These are phyloP conservation scores for Annulohypoxylon bovei DNA, from an alignment of 495 filamentous ascomycete species.

Conservation along the genomic window DNA sequence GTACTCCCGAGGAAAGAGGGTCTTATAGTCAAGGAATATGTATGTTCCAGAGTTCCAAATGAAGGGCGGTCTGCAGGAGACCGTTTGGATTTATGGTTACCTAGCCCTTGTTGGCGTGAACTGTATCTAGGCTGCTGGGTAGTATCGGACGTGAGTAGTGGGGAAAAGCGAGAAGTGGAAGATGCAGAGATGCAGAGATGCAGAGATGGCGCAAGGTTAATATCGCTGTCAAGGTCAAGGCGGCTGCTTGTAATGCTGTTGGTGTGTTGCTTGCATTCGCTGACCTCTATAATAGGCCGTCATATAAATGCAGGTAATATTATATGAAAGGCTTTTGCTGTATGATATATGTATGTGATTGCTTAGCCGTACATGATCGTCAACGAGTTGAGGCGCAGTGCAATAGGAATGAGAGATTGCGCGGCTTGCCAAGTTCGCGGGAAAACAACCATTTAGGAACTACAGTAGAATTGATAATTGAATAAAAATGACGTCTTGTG, in stretches of 20 bases:
- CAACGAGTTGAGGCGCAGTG: constrained; percentile 16
- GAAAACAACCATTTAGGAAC: neutral
- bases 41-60: neutral
- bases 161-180: neutral
- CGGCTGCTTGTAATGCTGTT: neutral
- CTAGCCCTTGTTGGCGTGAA: constrained; percentile 28
- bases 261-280: constrained; percentile 12
- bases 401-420: constrained; percentile 5
- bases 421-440: neutral
- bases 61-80: neutral
- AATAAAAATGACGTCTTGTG: neutral
- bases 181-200: no score
- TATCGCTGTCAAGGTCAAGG: neutral
- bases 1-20: neutral
- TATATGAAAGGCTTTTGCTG: neutral
- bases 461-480: neutral
- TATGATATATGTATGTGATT: constrained; percentile 4
- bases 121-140: constrained; percentile 1
- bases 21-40: neutral
- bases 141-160: constrained; percentile 11
- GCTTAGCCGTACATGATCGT: neutral
- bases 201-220: neutral
- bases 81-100: constrained; percentile 16
- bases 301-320: constrained; percentile 14
- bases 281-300: neutral